These are phyloP conservation scores for Solanum lycopersicoides DNA, from an alignment of 257 asterid species.

Conservation along the genomic window DNA sequence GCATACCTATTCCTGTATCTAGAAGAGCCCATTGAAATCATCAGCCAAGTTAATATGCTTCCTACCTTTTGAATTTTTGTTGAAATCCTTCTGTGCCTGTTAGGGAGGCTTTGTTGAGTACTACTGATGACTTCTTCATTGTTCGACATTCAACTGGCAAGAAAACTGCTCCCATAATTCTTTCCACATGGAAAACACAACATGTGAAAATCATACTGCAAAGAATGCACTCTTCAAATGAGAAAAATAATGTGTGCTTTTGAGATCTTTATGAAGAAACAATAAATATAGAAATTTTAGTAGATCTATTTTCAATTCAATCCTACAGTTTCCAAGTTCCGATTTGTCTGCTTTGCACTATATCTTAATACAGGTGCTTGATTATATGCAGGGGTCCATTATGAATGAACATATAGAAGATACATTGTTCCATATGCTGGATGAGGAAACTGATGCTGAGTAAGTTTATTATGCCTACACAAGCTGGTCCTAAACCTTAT, in stretches of 20 bases:
- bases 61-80: not conserved
- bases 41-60: not conserved
- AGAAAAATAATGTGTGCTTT: not conserved
- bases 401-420: constrained; percentile 84
- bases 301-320: not conserved
- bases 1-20: not conserved
- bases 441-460: constrained; percentile 96
- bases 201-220: not conserved
- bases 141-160: not conserved
- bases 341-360: not conserved
- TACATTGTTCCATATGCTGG: constrained; percentile 91
- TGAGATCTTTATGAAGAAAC: not conserved
- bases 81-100: not conserved
- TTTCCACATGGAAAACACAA: not conserved
- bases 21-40: not conserved
- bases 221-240: not conserved
- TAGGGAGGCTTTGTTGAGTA: not conserved
- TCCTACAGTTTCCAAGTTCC: not conserved
- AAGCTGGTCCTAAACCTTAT: not conserved
- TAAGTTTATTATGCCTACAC: constrained; percentile 31
- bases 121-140: not conserved
- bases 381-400: constrained; percentile 51
- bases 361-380: not conserved
- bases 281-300: not conserved
- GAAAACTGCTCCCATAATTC: not conserved